Percentiles rank a stretch among this genome's conserved stretches.
Evolutionary conservation across 2,329 filamentous ascomycete species (phyloP).

Genomic region (Diaporthe sp.): DNA sequence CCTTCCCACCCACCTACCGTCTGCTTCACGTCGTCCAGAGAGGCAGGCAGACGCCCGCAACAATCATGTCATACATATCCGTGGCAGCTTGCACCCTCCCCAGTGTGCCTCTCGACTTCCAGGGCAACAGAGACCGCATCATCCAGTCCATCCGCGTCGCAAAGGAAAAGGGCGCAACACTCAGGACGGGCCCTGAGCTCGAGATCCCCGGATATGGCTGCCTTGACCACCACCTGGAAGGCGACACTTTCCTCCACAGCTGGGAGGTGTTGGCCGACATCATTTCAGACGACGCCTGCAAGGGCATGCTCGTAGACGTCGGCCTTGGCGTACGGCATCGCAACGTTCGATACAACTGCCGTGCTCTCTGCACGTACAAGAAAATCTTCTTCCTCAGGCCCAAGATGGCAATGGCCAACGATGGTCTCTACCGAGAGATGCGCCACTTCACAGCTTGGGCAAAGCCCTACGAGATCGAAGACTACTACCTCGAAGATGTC

Average conservation of each 20-base stretch:
- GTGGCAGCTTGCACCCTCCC: slow-evolving; percentile 53
- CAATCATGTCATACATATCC: slow-evolving; percentile 50
- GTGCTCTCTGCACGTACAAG: slow-evolving; percentile 51
- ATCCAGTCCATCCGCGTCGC: slow-evolving; percentile 72
- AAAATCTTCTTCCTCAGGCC: slow-evolving; percentile 46
- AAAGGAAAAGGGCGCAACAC: slow-evolving; percentile 71
- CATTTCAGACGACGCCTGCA: slow-evolving; percentile 42
- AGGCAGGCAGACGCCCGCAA: background rate
- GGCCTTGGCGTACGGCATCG: slow-evolving; percentile 48
- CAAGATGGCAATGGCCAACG: slow-evolving; percentile 52
- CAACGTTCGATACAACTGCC: slow-evolving; percentile 54
- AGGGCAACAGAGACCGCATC: slow-evolving; percentile 74
- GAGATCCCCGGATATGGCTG: slow-evolving; percentile 54
- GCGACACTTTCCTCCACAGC: slow-evolving; percentile 43
- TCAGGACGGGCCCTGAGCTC: slow-evolving; percentile 70
- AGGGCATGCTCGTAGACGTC: slow-evolving; percentile 44
- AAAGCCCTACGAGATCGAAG: slow-evolving; percentile 51
- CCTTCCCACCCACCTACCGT: background rate
- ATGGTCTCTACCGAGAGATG: slow-evolving; percentile 56
- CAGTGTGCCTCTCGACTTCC: slow-evolving; percentile 68
- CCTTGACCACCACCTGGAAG: slow-evolving; percentile 50
- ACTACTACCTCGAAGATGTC: slow-evolving; percentile 53
- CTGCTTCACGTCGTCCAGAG: background rate
- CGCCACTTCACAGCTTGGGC: slow-evolving; percentile 58
- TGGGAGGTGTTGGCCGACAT: slow-evolving; percentile 45